Conservation (phyloP, 169 alveolate species). For the Toxoplasma gondii region DNA sequence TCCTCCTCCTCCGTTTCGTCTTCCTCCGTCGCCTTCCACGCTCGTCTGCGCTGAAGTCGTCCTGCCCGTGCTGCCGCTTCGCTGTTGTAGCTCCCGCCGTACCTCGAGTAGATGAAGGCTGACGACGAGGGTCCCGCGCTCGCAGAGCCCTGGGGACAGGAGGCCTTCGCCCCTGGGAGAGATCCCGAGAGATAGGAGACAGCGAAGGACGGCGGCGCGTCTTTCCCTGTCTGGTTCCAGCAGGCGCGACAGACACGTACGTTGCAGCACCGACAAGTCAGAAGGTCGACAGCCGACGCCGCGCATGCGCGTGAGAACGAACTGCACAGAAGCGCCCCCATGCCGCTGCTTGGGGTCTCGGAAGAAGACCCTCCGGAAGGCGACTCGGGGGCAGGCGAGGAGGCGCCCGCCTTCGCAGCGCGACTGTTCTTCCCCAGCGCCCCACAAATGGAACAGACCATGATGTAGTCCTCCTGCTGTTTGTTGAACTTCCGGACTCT, state of each 20-base stretch:
- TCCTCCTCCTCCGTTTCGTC: slow-evolving; percentile 12
- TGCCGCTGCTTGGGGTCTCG: background rate
- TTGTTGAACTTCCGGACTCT: background rate
- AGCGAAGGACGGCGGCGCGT: slow-evolving; percentile 10
- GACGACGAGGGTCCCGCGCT: background rate
- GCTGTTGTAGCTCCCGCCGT: slow-evolving; percentile 31
- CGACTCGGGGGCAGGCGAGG: background rate
- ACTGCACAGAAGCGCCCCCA: background rate
- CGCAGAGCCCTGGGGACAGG: background rate
- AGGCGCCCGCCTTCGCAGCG: background rate
- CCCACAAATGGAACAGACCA: slow-evolving; percentile 3
- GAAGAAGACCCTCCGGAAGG: background rate
- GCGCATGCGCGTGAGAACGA: background rate
- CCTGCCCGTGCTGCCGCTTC: slow-evolving; percentile 31
- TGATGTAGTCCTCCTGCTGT: background rate
- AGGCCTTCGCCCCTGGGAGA: background rate
- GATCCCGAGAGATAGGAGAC: background rate
- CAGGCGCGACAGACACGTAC: slow-evolving; percentile 53
- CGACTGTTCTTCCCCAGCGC: background rate
- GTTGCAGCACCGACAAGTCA: slow-evolving; percentile 32
- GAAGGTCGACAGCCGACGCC: background rate
- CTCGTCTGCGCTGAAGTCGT: slow-evolving; percentile 48
- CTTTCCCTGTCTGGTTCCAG: slow-evolving; percentile 37
- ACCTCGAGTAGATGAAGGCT: background rate
- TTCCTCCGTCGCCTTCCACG: background rate